Conservation (phyloP, 306 rosid species). For the Vigna reflexopilosa region DNA sequence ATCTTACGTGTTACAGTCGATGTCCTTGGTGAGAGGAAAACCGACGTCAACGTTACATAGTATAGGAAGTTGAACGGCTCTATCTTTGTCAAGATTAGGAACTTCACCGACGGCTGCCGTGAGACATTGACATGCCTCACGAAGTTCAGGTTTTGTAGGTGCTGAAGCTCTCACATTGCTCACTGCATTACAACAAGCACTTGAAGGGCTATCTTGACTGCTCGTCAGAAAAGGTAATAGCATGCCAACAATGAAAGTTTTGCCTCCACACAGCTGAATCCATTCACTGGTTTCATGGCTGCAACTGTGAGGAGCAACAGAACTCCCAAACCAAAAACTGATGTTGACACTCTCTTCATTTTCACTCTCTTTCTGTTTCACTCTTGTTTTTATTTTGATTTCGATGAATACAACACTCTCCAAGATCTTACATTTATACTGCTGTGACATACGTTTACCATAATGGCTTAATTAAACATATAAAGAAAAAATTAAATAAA, state of each 20-base stretch:
- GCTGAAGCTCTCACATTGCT: background rate
- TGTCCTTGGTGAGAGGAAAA: slow-evolving; percentile 30
- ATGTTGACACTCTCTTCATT: slow-evolving; percentile 10
- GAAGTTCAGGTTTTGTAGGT: slow-evolving; percentile 5
- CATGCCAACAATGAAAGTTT: background rate
- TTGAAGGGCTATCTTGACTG: background rate
- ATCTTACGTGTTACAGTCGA: slow-evolving; percentile 35
- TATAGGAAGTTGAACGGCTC: slow-evolving; percentile 31
- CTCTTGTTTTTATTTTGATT: too few species aligned
- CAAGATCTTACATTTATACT: too few species aligned
- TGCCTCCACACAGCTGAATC: slow-evolving; percentile 35
- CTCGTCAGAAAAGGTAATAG: slow-evolving; percentile 28
- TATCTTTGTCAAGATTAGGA: background rate
- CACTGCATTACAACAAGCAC: slow-evolving; percentile 28
- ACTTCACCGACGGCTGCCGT: background rate
- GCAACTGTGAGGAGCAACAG: background rate
- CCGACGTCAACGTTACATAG: slow-evolving; percentile 25
- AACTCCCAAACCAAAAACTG: background rate
- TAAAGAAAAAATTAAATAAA: too few species aligned
- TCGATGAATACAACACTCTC: too few species aligned
- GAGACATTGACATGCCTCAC: slow-evolving; percentile 47
- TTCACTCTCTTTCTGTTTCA: too few species aligned
- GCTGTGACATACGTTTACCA: accelerated
- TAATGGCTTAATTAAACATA: too few species aligned
- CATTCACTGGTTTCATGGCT: background rate